Evolutionary conservation across 202 grass and related monocot species (phyloP), one percentile per base, ranked within the genome.

Genomic region (Hordeum pubiflorum): DNA sequence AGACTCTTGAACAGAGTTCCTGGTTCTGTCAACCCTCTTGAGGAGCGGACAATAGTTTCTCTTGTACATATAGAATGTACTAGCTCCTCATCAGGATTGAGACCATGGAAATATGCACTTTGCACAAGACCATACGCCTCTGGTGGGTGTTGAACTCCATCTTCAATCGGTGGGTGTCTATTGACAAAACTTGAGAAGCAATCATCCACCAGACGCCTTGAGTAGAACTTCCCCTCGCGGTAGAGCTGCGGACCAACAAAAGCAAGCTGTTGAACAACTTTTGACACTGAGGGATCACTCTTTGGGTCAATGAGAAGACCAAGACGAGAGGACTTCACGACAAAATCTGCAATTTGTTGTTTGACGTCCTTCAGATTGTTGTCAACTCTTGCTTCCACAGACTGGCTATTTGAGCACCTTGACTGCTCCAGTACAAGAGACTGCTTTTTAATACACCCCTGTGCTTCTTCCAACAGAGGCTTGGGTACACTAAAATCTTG

Each of bases 1-100:
- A 98, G 85, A 78, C 79, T 98, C 80, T 98, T 98, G 58, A 93
- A 93, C n/a, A 98, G 81, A 21, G 92, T 94, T 52, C 95, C 95
- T 61, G 95, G 95, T 85, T 98, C 95, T 34, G 90, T 91, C 40
- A 98, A 82, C 3, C 95, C 92, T 84, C 95, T 89, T 82, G 95
- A 98, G 17, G 95, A 98, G 65, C 95, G 90, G 23, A 95, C 90
- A 46, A 95, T 93, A 40, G 90, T 82, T 81, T 98, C 95, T 75
- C 92, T 94, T 43, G 92, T 79, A 4, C 84, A 91, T 56, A 95
- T 98, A 50, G 92, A 57, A 94, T 98, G 95, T 43, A 98, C 86
- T 9, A 98, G 64, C 61, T 89, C 86, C 40, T 98, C 95, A 21
- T 89, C 93, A 26, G 95, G 95, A 86, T 88, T 89, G 18, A 98